Evolutionary conservation across 176 grass and related monocot species (phyloP).

Genomic region (Cenchrus americanus): DNA sequence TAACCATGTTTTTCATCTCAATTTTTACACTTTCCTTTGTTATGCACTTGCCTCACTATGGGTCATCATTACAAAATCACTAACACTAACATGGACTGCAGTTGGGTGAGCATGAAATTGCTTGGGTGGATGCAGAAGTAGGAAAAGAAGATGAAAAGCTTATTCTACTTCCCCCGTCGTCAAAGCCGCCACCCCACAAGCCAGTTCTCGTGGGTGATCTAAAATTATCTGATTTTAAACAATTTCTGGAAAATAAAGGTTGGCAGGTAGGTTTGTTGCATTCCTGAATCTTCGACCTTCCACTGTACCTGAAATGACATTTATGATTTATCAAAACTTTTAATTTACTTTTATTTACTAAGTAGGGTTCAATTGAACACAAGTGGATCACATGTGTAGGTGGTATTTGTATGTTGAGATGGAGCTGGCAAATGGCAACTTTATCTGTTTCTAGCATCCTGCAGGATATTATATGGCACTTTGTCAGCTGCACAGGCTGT

Average conservation of each 20-base stretch:
- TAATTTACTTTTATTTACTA: not conserved
- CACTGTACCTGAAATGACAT: constrained; percentile 1
- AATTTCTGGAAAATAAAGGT: constrained; percentile 82
- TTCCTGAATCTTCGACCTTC: not conserved
- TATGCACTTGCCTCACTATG: constrained; percentile 8
- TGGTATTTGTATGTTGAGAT: not conserved
- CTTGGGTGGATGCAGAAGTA: constrained; percentile 78
- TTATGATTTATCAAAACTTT: not conserved
- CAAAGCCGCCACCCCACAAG: constrained; percentile 66
- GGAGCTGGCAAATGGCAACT: not conserved
- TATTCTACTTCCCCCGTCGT: constrained; percentile 69
- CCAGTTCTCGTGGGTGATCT: constrained; percentile 91
- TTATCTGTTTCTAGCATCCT: not conserved
- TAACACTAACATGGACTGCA: constrained; percentile 43
- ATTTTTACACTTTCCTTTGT: not conserved
- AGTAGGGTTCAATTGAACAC: not conserved
- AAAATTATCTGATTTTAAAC: constrained; percentile 90
- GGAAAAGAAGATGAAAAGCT: constrained; percentile 74
- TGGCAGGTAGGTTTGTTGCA: constrained; percentile 60
- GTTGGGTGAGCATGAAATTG: constrained; percentile 92
- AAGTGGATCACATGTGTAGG: not conserved
- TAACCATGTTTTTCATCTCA: not conserved
- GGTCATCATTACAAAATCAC: constrained; percentile 10
- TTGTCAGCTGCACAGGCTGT: not conserved
- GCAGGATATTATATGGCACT: not conserved